A percentile compares a stretch with the other conserved stretches of the same genome.
Conservation (phyloP, 305 asterid species). For the Fraxinus ornus region DNA sequence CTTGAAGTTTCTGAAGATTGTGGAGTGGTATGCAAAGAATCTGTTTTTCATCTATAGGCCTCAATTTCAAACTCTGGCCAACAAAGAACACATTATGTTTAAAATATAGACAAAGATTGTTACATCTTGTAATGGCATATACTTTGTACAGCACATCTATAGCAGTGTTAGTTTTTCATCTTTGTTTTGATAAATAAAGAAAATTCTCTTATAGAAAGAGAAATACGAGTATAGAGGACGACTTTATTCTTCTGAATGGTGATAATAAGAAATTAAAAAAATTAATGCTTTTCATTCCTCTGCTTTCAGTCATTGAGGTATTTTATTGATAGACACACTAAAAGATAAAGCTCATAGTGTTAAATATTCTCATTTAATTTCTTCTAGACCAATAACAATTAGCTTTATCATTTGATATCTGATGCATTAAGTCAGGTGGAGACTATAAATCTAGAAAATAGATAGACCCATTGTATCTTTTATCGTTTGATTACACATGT, state of each 20-base stretch:
- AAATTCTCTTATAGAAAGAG: slow-evolving; percentile 3
- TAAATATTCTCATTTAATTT: neutral
- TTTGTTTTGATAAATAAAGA: slow-evolving; percentile 9
- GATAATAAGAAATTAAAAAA: slow-evolving; percentile 1
- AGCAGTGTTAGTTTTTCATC: neutral
- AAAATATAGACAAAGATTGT: neutral
- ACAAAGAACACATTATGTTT: neutral
- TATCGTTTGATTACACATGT: slow-evolving; percentile 1
- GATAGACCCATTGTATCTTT: neutral
- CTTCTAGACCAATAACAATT: neutral
- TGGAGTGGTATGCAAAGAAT: slow-evolving; percentile 71
- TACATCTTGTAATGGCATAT: neutral
- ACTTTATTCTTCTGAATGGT: neutral
- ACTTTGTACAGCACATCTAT: neutral
- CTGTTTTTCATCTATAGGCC: neutral
- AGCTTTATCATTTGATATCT: neutral
- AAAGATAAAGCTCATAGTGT: neutral
- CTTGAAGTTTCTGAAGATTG: slow-evolving; percentile 97
- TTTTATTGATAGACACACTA: neutral
- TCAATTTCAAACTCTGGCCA: neutral
- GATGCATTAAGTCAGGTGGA: neutral
- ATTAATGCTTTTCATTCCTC: neutral
- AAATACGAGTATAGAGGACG: neutral
- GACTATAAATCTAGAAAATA: neutral
- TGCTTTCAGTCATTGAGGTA: neutral